Evolutionary conservation across 2,329 filamentous ascomycete species (phyloP).

Genomic region (Blastomyces gilchristii): DNA sequence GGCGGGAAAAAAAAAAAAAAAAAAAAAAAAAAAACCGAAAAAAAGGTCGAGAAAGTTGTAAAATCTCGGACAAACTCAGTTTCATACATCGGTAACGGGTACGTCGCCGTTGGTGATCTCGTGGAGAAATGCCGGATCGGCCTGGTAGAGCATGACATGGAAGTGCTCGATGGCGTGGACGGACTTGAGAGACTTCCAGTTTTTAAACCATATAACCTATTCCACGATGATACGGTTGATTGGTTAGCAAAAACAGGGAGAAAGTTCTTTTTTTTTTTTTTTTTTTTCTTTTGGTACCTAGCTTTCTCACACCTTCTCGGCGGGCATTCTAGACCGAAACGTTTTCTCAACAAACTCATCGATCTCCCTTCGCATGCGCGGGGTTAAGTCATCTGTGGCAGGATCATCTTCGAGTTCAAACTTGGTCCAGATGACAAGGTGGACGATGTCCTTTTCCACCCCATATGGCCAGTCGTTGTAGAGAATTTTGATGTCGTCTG

Average conservation of each 20-base stretch:
- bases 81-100: conserved; percentile 37
- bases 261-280: too few relatives aligned
- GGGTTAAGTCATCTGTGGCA: conserved; percentile 43
- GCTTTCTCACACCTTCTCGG: conserved; percentile 35
- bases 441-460: conserved; percentile 43
- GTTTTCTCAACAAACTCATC: conserved; percentile 41
- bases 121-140: conserved; percentile 58
- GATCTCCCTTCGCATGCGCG: conserved; percentile 37
- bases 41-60: too few relatives aligned
- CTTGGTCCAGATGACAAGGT: conserved; percentile 50
- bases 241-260: neutral
- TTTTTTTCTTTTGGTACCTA: too few relatives aligned
- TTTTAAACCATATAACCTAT: conserved; percentile 57
- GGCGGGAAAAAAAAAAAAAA: too few relatives aligned
- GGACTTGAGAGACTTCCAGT: conserved; percentile 51
- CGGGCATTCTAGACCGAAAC: conserved; percentile 45
- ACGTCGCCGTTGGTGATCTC: conserved; percentile 65
- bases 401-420: conserved; percentile 34
- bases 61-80: too few relatives aligned
- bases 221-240: too few relatives aligned
- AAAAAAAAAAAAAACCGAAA: too few relatives aligned
- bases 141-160: conserved; percentile 56
- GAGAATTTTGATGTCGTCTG: conserved; percentile 46
- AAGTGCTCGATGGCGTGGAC: conserved; percentile 50
- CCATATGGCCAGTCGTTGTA: conserved; percentile 57